Percentiles rank a stretch among this genome's conserved stretches.
Evolutionary conservation across 1,139 yeast genomes (phyloP).

Genomic region (Yamadazyma friedrichii): DNA sequence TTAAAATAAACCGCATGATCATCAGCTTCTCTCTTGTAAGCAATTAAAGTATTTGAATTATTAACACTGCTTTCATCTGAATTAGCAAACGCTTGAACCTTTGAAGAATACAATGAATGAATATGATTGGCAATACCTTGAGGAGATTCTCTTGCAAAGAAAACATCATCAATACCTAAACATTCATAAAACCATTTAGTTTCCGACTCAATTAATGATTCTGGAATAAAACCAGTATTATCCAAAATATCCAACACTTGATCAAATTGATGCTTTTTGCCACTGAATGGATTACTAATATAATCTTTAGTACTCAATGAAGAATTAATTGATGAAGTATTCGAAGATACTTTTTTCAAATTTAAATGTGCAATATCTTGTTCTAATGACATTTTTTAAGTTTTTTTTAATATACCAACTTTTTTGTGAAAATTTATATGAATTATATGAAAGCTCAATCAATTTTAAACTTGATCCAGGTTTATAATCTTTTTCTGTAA

Average conservation of each 20-base stretch:
- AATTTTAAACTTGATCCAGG: too few relatives aligned
- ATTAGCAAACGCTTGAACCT: conserved; percentile 75
- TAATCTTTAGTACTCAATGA: conserved; percentile 50
- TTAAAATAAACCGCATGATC: conserved; percentile 94
- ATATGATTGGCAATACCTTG: conserved; percentile 79
- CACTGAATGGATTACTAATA: conserved; percentile 71
- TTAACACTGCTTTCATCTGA: conserved; percentile 41
- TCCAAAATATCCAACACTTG: conserved; percentile 82
- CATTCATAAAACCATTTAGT: conserved; percentile 86
- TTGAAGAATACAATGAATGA: conserved; percentile 88
- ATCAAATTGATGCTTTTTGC: conserved; percentile 78
- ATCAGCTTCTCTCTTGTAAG: conserved; percentile 70
- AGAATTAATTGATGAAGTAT: conserved; percentile 33
- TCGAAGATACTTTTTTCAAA: conserved; percentile 26
- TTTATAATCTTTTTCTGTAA: too few relatives aligned
- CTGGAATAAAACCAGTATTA: conserved; percentile 86
- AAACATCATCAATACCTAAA: conserved; percentile 89
- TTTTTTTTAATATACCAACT: too few relatives aligned
- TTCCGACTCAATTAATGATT: conserved; percentile 78
- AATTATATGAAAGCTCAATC: too few relatives aligned
- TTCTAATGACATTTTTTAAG: conserved; percentile 14
- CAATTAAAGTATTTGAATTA: conserved; percentile 42
- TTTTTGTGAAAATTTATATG: too few relatives aligned
- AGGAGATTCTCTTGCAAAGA: conserved; percentile 83
- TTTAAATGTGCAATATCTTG: conserved; percentile 25